Conservation (phyloP, 257 asterid genomes). For the Solanum pennellii region DNA sequence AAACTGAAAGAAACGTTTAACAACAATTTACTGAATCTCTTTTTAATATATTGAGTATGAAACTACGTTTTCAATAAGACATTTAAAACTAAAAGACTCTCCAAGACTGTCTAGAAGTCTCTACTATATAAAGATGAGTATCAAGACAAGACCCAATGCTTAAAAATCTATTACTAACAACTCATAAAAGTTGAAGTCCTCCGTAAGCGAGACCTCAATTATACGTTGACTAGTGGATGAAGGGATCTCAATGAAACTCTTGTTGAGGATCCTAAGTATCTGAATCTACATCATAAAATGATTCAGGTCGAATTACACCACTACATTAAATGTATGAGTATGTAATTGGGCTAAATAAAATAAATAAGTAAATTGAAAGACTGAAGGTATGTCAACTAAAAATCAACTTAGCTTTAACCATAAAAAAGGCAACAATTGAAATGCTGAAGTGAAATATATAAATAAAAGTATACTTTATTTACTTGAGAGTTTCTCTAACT, state of each 20-base stretch:
- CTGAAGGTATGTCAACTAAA: neutral
- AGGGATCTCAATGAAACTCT: neutral
- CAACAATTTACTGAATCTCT: too few relatives aligned
- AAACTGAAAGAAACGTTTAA: neutral
- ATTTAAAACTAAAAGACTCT: too few relatives aligned
- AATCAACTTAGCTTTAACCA: neutral
- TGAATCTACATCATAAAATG: neutral
- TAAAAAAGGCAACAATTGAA: neutral
- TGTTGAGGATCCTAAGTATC: neutral
- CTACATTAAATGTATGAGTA: neutral
- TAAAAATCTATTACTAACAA: too few relatives aligned
- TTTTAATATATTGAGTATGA: neutral
- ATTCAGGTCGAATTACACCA: neutral
- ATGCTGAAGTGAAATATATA: neutral
- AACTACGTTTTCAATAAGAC: neutral
- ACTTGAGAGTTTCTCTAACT: neutral
- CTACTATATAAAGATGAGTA: neutral
- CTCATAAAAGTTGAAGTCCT: neutral
- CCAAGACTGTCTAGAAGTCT: neutral
- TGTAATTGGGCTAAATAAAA: neutral
- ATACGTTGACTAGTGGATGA: neutral
- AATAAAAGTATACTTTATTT: too few relatives aligned
- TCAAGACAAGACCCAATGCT: neutral
- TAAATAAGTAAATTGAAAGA: neutral
- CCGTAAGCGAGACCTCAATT: neutral